phyloP scores from a whole-genome alignment of 257 asterid genomes.

The Rauvolfia tetraphylla region DNA sequence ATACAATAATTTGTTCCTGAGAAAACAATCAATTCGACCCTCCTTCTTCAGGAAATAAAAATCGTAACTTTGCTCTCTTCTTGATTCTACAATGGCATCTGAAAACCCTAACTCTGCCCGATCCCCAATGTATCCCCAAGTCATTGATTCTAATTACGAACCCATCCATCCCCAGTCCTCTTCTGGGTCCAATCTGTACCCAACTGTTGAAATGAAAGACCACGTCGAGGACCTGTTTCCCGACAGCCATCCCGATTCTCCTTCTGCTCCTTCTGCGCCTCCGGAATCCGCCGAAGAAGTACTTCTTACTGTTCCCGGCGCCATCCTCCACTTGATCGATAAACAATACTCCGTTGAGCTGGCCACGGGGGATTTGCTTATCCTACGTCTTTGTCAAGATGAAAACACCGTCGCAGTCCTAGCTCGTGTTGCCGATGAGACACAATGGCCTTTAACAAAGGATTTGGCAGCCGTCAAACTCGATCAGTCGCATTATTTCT shows the following conservation, averaged over 20 bases:
- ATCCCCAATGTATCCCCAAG: conserved; percentile 58
- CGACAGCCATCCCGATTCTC: conserved; percentile 12
- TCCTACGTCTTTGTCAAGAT: conserved; percentile 56
- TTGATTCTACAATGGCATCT: conserved; percentile 49
- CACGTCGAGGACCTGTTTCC: conserved; percentile 47
- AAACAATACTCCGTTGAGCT: conserved; percentile 86
- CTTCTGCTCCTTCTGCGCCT: conserved; percentile 59
- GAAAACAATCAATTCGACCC: neutral
- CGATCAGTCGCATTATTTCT: conserved; percentile 77
- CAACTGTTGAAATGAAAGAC: conserved; percentile 46
- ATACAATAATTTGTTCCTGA: neutral
- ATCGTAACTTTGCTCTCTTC: neutral
- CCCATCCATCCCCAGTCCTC: conserved; percentile 34
- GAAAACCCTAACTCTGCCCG: conserved; percentile 35
- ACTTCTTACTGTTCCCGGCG: conserved; percentile 60
- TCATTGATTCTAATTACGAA: conserved; percentile 32
- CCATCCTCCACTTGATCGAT: conserved; percentile 83
- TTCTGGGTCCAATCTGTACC: conserved; percentile 42
- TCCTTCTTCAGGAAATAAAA: neutral
- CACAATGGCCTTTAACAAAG: conserved; percentile 81
- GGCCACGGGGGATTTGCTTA: conserved; percentile 68
- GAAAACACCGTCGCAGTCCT: conserved; percentile 55
- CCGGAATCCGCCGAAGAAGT: conserved; percentile 47
- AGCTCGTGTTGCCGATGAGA: conserved; percentile 61
- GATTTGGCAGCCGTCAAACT: conserved; percentile 83